A percentile compares a stretch with the other conserved stretches of the same genome.
Evolutionary conservation across 495 filamentous ascomycete genomes (phyloP).

Genomic region (Aspergillus bertholletiae): DNA sequence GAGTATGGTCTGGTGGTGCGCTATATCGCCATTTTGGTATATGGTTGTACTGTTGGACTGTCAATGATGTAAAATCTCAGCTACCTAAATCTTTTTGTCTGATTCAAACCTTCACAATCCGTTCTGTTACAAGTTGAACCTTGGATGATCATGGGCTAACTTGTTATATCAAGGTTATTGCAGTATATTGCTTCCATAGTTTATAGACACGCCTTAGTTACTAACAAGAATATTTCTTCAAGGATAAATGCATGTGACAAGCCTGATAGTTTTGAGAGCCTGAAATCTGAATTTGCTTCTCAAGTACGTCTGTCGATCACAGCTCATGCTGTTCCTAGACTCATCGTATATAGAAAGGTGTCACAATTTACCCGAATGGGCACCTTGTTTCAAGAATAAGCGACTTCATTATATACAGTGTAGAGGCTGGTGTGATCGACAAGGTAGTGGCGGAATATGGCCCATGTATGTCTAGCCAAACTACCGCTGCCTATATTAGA

Average conservation of each 20-base stretch:
- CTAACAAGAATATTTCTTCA: slow-evolving; percentile 28
- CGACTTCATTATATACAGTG: slow-evolving; percentile 97
- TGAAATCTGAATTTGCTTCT: slow-evolving; percentile 74
- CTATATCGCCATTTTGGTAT: slow-evolving; percentile 51
- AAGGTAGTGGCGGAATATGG: slow-evolving; percentile 81
- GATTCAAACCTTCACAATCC: slow-evolving; percentile 36
- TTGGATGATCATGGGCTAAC: slow-evolving; percentile 12
- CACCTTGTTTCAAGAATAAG: slow-evolving; percentile 91
- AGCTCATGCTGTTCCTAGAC: slow-evolving; percentile 34
- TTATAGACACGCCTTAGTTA: slow-evolving; percentile 17
- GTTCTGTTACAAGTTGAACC: not conserved
- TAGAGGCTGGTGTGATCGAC: slow-evolving; percentile 88
- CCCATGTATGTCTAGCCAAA: slow-evolving; percentile 66
- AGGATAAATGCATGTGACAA: slow-evolving; percentile 95
- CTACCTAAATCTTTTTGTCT: slow-evolving; percentile 94
- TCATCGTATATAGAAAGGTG: slow-evolving; percentile 43
- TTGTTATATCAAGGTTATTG: slow-evolving; percentile 8
- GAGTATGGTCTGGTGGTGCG: slow-evolving; percentile 64
- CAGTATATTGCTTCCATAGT: slow-evolving; percentile 2
- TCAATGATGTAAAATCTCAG: slow-evolving; percentile 96
- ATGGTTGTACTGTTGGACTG: slow-evolving; percentile 40
- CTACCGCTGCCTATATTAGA: slow-evolving; percentile 1
- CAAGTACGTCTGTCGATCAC: slow-evolving; percentile 51
- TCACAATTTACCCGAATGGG: slow-evolving; percentile 78
- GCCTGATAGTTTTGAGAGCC: slow-evolving; percentile 73